Base-by-base conservation (phyloP, 768 basidiomycete genomes). In the Lactarius trivialis region DNA sequence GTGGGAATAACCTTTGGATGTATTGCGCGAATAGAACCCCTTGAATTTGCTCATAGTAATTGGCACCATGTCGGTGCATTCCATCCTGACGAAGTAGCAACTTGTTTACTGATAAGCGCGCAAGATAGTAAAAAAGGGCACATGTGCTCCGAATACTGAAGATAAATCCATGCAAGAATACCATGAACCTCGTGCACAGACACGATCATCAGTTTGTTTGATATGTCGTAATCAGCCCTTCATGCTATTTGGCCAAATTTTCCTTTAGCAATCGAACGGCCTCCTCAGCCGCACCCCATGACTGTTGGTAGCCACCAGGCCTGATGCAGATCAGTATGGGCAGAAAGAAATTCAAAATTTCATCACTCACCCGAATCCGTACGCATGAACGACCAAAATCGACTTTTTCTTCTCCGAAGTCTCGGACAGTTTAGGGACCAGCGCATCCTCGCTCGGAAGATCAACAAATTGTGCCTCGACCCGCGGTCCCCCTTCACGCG, bases 341-440 rank as follows among this genome's bases (percentile, higher is more conserved):
- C 24, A 48, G n/a, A 64, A 65, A 9, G 26, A 51, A 64, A 64
- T 70, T 58, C 52, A 68, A 70, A 33, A 24, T 8, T 15, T 6
- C 67, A 56, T 8, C 15, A 45, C 77, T 58, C 49, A 80, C 80
- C 84, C 84, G 39, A 85, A 81, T 7, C 84, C 84, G 70, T 85
- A 85, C 28, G 83, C 81, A 72, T 85, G 84, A 21, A 83, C 75
- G 2, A 84, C 78, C 14, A 67, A 61, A 67, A 75, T 69, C 26
- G 68, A 63, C 52, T 69, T 67, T 55, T 36, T 41, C 65, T 71
- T 55, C 64, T 43, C 56, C 39, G 56, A 63, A 55, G 69, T 58
- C 60, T 58, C 52, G 33, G 60, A 67, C 64, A 58, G 58, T 50
- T 60, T 43, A 37, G 66, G 65, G 49, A 67, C 43, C 56, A 72